phyloP scores from a whole-genome alignment of 345 rosid species.

The Populus tremula region DNA sequence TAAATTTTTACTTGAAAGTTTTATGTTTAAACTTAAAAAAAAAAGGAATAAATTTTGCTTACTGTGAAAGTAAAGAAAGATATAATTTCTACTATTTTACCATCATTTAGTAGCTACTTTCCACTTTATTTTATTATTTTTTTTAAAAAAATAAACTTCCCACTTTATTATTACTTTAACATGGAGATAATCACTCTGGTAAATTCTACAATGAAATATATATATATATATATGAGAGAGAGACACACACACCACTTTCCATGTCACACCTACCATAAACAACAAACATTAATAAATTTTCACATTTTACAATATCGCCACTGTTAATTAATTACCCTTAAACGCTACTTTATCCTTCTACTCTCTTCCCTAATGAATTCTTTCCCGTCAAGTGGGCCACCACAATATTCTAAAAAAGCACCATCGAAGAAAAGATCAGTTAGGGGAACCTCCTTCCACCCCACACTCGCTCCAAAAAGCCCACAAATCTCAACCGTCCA shows the following conservation, averaged over 20 bases:
- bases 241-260: background rate
- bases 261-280: background rate
- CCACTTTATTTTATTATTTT: too few relatives aligned
- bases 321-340: too few relatives aligned
- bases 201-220: background rate
- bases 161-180: background rate
- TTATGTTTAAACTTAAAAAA: background rate
- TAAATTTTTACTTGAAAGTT: background rate
- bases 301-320: background rate
- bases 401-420: background rate
- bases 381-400: slow-evolving; percentile 14
- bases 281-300: background rate
- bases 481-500: slow-evolving; percentile 22
- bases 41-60: background rate
- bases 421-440: background rate
- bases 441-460: background rate
- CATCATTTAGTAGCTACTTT: too few relatives aligned
- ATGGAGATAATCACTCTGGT: background rate
- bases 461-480: background rate
- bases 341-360: background rate
- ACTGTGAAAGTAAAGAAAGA: too few relatives aligned
- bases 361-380: background rate
- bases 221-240: too few relatives aligned
- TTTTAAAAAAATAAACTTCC: too few relatives aligned
- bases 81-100: too few relatives aligned